Evolutionary conservation across 257 asterid genomes (phyloP).

Genomic region (Scutellaria galericulata): DNA sequence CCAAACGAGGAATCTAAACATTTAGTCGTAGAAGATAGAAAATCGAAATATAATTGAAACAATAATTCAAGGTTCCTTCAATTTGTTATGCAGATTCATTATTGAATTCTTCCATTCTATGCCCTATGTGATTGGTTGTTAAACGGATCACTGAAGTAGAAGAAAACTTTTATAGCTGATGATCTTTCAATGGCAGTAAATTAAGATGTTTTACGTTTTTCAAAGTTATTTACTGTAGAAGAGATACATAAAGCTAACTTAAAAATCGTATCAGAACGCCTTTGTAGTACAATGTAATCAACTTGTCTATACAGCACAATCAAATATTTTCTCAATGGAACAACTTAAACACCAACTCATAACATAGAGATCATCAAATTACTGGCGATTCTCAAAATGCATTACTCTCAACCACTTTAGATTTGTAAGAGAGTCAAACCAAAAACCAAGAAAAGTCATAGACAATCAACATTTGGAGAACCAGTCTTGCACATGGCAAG

Average conservation of each 20-base stretch:
- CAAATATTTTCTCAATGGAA: conserved; percentile 4
- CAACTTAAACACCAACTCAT: background rate
- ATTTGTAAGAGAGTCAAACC: background rate
- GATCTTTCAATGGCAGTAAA: too few relatives aligned
- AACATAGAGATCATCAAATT: background rate
- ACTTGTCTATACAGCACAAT: background rate
- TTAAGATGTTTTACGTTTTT: background rate
- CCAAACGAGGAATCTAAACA: conserved; percentile 13
- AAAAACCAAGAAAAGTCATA: conserved; percentile 9
- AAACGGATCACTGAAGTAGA: background rate
- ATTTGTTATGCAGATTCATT: background rate
- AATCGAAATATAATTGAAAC: background rate
- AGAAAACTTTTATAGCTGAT: too few relatives aligned
- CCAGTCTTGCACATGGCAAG: background rate
- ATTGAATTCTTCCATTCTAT: background rate
- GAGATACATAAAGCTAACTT: background rate
- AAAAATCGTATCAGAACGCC: background rate
- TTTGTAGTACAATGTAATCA: background rate
- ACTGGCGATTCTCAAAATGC: background rate
- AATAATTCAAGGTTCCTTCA: background rate
- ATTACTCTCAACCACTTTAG: background rate
- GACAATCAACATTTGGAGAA: background rate
- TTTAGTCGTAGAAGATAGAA: background rate
- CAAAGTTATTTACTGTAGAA: background rate
- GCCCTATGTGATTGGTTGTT: background rate